A percentile compares a stretch with the other conserved stretches of the same genome.
These are phyloP conservation scores for Barnettozyma botsteinii DNA, from an alignment of 805 yeast species.

Conservation along the genomic window DNA sequence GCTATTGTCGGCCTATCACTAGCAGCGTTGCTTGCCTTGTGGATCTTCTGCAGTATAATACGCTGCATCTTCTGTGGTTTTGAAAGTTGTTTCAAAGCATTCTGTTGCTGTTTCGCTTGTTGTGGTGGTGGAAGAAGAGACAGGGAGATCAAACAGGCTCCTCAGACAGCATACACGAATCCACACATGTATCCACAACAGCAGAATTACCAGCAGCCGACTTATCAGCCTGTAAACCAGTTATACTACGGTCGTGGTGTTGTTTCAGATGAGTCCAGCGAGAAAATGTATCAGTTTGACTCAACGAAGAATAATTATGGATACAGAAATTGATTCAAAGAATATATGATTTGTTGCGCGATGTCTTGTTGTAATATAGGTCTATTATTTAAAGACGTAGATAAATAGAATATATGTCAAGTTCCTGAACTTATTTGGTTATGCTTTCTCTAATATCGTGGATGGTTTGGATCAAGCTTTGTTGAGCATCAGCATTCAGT, in stretches of 20 bases:
- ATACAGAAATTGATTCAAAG: too few species aligned
- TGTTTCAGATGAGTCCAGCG: conserved; percentile 13
- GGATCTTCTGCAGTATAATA: conserved; percentile 51
- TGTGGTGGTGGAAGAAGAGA: conserved; percentile 1
- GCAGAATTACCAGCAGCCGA: conserved; percentile 4
- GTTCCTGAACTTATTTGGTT: conserved; percentile 7
- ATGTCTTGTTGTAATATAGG: too few species aligned
- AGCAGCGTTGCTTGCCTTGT: conserved; percentile 46
- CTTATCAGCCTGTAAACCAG: background rate
- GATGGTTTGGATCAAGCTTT: conserved; percentile 15
- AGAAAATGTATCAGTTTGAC: background rate
- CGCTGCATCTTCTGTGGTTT: conserved; percentile 57
- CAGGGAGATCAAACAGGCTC: conserved; percentile 4
- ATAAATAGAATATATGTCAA: too few species aligned
- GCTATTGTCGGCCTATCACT: conserved; percentile 68
- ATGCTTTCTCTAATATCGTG: conserved; percentile 20
- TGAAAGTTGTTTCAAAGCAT: conserved; percentile 41
- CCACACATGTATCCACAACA: conserved; percentile 20
- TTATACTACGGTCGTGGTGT: conserved; percentile 16
- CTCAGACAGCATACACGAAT: conserved; percentile 14
- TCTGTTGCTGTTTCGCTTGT: conserved; percentile 42
- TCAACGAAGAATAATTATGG: too few species aligned
- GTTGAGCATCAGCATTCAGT: conserved; percentile 10
- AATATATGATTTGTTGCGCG: too few species aligned
- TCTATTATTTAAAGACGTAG: too few species aligned